Evolutionary conservation across 1,284 basidiomycete genomes (phyloP).

Genomic region (Sporisorium reilianum): DNA sequence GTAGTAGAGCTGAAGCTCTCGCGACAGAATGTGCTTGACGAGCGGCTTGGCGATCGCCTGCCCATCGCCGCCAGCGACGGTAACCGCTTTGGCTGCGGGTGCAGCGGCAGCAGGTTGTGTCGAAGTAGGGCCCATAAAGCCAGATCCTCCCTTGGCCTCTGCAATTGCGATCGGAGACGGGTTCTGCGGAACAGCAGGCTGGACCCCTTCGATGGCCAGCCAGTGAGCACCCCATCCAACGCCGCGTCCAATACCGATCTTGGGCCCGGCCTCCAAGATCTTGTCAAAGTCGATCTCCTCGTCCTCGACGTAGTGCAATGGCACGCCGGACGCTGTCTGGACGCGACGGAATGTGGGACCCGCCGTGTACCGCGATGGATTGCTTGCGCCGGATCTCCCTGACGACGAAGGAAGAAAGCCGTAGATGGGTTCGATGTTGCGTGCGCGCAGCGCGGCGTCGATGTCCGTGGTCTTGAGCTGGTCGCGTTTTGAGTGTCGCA

Average conservation of each 20-base stretch:
- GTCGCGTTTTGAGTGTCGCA: conserved; percentile 90
- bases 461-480: conserved; percentile 89
- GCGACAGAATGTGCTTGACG: conserved; percentile 91
- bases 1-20: conserved; percentile 95
- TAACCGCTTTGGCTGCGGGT: conserved; percentile 63
- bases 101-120: conserved; percentile 56
- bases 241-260: conserved; percentile 61
- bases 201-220: conserved; percentile 97
- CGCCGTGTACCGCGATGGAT: conserved; percentile 37
- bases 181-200: conserved; percentile 95
- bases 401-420: conserved; percentile 57
- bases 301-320: conserved; percentile 90
- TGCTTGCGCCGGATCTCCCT: conserved; percentile 35
- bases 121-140: conserved; percentile 41
- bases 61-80: conserved; percentile 48
- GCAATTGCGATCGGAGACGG: conserved; percentile 74
- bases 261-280: conserved; percentile 57
- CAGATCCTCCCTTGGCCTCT: conserved; percentile 30
- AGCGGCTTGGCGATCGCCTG: conserved; percentile 65
- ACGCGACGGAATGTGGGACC: conserved; percentile 68
- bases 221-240: conserved; percentile 77
- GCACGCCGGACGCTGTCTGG: conserved; percentile 67
- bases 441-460: conserved; percentile 89
- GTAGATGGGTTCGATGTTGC: conserved; percentile 82
- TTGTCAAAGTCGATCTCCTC: conserved; percentile 95